Percentiles rank a stretch among this genome's conserved stretches.
Evolutionary conservation across 768 basidiomycete species (phyloP).

Genomic region (Rhodotorula paludigena): DNA sequence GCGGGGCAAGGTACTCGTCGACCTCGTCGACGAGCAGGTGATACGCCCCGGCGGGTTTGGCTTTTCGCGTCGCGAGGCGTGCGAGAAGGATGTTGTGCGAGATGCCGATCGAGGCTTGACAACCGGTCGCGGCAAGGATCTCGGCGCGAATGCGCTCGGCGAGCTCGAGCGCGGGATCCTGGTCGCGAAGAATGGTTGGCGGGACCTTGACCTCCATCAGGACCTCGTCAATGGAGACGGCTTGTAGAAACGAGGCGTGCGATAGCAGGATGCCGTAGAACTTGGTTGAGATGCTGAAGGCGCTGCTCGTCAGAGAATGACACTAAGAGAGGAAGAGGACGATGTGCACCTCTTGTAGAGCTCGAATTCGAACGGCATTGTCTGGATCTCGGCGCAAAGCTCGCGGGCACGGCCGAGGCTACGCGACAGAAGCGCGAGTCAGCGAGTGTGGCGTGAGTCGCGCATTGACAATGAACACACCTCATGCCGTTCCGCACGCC

Average conservation of each 20-base stretch:
- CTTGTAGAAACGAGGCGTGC: slow-evolving; percentile 84
- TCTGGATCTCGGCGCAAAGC: slow-evolving; percentile 65
- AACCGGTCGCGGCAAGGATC: slow-evolving; percentile 71
- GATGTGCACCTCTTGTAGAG: slow-evolving; percentile 51
- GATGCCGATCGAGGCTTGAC: slow-evolving; percentile 74
- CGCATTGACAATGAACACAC: slow-evolving; percentile 49
- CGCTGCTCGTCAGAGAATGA: background rate
- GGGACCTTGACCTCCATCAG: slow-evolving; percentile 74
- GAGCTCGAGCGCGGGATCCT: slow-evolving; percentile 23
- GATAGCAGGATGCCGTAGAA: slow-evolving; percentile 91
- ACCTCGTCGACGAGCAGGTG: slow-evolving; percentile 62
- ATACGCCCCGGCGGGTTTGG: slow-evolving; percentile 84
- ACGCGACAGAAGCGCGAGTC: slow-evolving; percentile 4
- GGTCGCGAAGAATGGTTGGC: background rate
- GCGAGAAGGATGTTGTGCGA: slow-evolving; percentile 87
- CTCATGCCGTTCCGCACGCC: slow-evolving; percentile 95
- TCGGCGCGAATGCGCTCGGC: slow-evolving; percentile 67
- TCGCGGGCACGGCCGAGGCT: slow-evolving; percentile 75
- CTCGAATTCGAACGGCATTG: slow-evolving; percentile 92
- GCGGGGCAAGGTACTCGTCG: slow-evolving; percentile 57
- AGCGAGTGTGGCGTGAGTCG: too few relatives aligned
- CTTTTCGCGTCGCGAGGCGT: slow-evolving; percentile 79
- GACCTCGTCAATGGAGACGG: slow-evolving; percentile 94
- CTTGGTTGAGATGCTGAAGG: slow-evolving; percentile 60
- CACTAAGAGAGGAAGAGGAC: background rate